Percentiles rank a stretch among this genome's conserved stretches.
Conservation (phyloP, 192 early-diverging fungal genomes). For the Diversispora epigaea region DNA sequence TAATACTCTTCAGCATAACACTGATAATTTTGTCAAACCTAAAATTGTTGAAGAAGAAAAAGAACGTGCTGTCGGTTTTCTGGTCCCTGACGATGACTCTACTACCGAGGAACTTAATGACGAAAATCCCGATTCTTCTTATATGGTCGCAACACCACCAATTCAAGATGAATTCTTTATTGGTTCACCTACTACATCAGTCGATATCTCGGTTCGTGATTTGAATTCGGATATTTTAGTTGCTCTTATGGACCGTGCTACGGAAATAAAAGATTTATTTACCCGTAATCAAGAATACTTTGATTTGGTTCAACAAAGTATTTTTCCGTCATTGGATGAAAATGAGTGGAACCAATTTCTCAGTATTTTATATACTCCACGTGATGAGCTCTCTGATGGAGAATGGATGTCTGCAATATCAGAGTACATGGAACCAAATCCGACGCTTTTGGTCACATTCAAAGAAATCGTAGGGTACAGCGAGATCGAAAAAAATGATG, state of each 20-base stretch:
- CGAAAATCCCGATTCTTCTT: too few relatives aligned
- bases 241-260: not conserved
- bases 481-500: not conserved
- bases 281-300: not conserved
- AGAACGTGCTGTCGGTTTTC: too few relatives aligned
- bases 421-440: not conserved
- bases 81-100: too few relatives aligned
- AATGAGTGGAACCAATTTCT: conserved; percentile 39
- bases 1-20: too few relatives aligned
- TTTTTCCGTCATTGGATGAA: conserved; percentile 28
- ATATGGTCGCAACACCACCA: too few relatives aligned
- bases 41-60: too few relatives aligned
- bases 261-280: conserved; percentile 11
- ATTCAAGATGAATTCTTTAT: not conserved
- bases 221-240: not conserved
- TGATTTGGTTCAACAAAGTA: conserved; percentile 29
- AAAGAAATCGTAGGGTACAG: conserved; percentile 45
- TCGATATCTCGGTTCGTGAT: not conserved
- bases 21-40: too few relatives aligned
- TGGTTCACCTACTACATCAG: not conserved
- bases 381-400: not conserved
- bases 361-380: conserved; percentile 29
- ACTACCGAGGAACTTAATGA: too few relatives aligned
- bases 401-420: not conserved
- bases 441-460: conserved; percentile 35